Base-by-base conservation (phyloP, 805 yeast genomes). In the Starmerella sp. region DNA sequence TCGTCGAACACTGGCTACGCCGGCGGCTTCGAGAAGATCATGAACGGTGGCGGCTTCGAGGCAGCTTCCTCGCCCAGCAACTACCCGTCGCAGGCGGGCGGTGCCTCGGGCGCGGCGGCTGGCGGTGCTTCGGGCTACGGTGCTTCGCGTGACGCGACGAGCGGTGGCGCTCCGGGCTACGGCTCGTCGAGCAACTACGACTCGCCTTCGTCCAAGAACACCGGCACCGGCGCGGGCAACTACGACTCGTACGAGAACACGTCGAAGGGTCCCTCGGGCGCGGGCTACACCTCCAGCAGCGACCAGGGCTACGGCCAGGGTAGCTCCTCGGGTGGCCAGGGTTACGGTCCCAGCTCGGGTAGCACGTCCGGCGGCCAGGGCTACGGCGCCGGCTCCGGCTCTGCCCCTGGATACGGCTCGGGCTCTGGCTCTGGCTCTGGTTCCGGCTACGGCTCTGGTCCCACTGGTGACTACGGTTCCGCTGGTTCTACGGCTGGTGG, bases 161-260 rank as follows among this genome's bases (percentile, higher is more conserved):
- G 37, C 17, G 6, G 22, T n/a, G 29, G 65, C 67, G 72, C 46
- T 72, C 73, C 5, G n/a, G 32, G 17, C 22, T 14, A 15, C 14
- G 37, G 37, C 44, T n/a, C 28, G 22, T 28, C 29, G 13, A 13
- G 10, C 22, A 15, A 22, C 29, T 6, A 10, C 39, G 34, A 10
- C 14, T 64, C 67, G 71, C 45, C 73, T 73, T 44, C 48, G 29
- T 10, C 11, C 35, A 7, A 31, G 35, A 32, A 29, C 34, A 13
- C 38, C 34, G 52, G 44, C 38, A 3, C 10, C 30, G 34, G 35
- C 52, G n/a, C n/a, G n/a, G n/a, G n/a, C n/a, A n/a, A n/a, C n/a
- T 41, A 22, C 31, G 41, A 30, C 47, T 29, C 51, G 15, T 29
- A n/a, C 46, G 22, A 15, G 14, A n/a, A 17, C 47, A 38, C 36